A percentile compares a stretch with the other conserved stretches of the same genome.
These are phyloP conservation scores for Talaromyces pinophilus DNA, from an alignment of 2,329 filamentous ascomycete species.

Conservation along the genomic window DNA sequence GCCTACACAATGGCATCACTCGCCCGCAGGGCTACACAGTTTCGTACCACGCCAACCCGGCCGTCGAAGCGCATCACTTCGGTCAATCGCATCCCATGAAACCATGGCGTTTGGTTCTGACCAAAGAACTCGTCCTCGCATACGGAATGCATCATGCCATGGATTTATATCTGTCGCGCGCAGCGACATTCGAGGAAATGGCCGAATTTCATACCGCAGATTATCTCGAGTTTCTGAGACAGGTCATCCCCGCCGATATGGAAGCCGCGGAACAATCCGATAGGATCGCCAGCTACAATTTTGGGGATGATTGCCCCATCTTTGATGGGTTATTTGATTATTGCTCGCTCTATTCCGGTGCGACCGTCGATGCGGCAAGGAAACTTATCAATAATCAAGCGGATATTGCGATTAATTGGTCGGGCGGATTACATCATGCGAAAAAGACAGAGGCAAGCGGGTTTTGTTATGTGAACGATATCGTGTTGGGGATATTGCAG, in stretches of 20 bases:
- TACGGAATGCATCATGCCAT: conserved; percentile 97
- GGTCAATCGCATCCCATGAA: conserved; percentile 98
- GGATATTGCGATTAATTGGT: conserved; percentile 97
- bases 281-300: conserved; percentile 69
- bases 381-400: conserved; percentile 84
- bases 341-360: conserved; percentile 88
- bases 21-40: conserved; percentile 84
- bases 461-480: conserved; percentile 99
- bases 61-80: conserved; percentile 96
- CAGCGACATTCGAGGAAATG: conserved; percentile 85
- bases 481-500: conserved; percentile 89
- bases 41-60: conserved; percentile 92
- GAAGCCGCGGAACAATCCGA: conserved; percentile 63
- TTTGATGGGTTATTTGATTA: conserved; percentile 97
- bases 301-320: conserved; percentile 92
- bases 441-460: conserved; percentile 92
- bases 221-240: conserved; percentile 85
- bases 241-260: conserved; percentile 68
- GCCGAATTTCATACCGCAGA: conserved; percentile 82
- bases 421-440: conserved; percentile 91
- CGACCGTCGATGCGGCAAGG: conserved; percentile 84
- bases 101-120: conserved; percentile 92
- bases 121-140: conserved; percentile 89
- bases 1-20: conserved; percentile 67
- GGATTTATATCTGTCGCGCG: conserved; percentile 85